Base-by-base conservation (phyloP, 306 rosid genomes). In the Gleditsia sinensis region DNA sequence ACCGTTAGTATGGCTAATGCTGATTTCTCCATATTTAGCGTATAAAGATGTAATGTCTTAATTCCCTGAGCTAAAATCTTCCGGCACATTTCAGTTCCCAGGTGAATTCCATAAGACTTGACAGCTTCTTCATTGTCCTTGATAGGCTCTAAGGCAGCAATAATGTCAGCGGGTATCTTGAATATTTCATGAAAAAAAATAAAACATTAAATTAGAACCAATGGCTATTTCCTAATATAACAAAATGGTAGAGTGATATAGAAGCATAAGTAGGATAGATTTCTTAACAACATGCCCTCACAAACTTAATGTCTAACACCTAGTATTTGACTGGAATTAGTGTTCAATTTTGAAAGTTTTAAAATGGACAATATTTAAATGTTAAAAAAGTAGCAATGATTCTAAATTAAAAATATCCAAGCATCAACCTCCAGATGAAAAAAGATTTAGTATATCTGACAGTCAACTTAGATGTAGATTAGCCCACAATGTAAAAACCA, bases 81-180 rank as follows among this genome's bases (percentile, higher is more conserved):
- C 81, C 82, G 88, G 91, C 98, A 94, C 97, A 86, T 94, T 78
- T 94, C 98, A 63, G 97, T 91, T 80, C 97, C 98, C 62, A 88
- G 92, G 82, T 91, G 94, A 85, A 94, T 78, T 78, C 98, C 98
- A 80, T 89, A 94, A 59, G 94, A 20, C 83, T 84, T 94, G 64
- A 94, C 97, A 79, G 98, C 98, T 85, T 94, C 98, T 82, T 94
- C 98, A 72, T 94, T 94, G 83, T 94, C 98, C 86, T 89, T 91
- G 85, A 94, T 89, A 67, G 92, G 96, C 84, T 94, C 96, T 84
- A 94, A 84, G 74, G 97, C 98, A 54, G 96, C 91, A 61, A 68
- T 75, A 60, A 94, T 62, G 33, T 94, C 92, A 67, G 88, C 87
- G 2, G 98, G 98, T 82, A 94, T 78, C 98, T 94, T 74, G 69